Base-by-base conservation (phyloP, 2,329 filamentous ascomycete genomes). In the Huntiella savannae region DNA sequence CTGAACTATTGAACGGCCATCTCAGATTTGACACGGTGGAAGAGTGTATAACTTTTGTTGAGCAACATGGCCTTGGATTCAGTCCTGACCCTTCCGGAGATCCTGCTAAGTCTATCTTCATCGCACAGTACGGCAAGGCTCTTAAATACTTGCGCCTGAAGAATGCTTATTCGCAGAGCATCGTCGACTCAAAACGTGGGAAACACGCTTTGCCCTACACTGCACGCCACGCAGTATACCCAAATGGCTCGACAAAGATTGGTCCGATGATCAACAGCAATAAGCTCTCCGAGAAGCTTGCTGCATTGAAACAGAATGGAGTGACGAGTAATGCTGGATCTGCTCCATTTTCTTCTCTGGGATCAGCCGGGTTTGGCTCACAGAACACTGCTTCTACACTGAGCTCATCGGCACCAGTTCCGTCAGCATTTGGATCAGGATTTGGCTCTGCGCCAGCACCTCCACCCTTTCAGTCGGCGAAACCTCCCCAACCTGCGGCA, bases 11-110 rank as follows among this genome's bases (percentile, higher is more conserved):
- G 19, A 77, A 77, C 54, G 60, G 59, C 6, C 70, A 72, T 50
- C 62, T 80, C n/a, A 65, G 67, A 12, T 86, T 84, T 52, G 82
- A 84, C 51, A 74, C 71, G 0, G 69, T 79, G 47, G 60, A 71
- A 32, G 75, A 85, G 49, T 78, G 82, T 6, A 65, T 80, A 12
- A 65, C 69, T 1, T 78, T 84, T 58, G 75, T 74, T 0, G 67
- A 73, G 53, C 59, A 68, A n/a, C 71, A 77, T 48, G 66, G 65
- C 6, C 61, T 79, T 28, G 60, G 65, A 16, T 76, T 78, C 45
- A 60, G 66, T 1, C 51, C 58, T 32, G 58, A 59, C 22, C 55
- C 57, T 5, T 55, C 60, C 3, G 49, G 56, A 6, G 59, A 62
- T 38, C 50, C 60, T 53, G 56, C 70, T 7, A 56, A 72, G 13